A percentile compares a stretch with the other conserved stretches of the same genome.
These are phyloP conservation scores for Boletus vermiculosoides DNA, from an alignment of 768 basidiomycete species.

Conservation along the genomic window DNA sequence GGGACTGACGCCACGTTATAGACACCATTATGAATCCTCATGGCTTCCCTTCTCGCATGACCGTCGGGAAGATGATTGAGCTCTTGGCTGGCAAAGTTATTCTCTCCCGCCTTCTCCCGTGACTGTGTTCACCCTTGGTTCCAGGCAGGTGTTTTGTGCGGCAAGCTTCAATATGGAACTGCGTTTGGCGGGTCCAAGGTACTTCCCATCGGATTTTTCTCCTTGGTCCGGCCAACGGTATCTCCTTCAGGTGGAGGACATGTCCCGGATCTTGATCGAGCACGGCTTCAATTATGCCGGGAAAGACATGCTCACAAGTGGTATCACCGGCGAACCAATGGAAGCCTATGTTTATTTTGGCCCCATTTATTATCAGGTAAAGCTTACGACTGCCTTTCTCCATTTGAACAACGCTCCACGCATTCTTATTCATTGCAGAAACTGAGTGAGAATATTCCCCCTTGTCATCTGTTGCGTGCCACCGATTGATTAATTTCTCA, in stretches of 20 bases:
- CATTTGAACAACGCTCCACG: slow-evolving; percentile 4
- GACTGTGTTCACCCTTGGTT: slow-evolving; percentile 1
- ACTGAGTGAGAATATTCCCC: slow-evolving; percentile 65
- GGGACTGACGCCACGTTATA: slow-evolving; percentile 30
- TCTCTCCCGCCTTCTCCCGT: background rate
- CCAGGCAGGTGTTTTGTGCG: slow-evolving; percentile 87
- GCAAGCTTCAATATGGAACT: slow-evolving; percentile 90
- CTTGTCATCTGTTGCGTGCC: background rate
- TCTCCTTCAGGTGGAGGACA: slow-evolving; percentile 79
- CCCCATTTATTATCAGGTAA: slow-evolving; percentile 95
- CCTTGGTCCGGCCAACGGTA: slow-evolving; percentile 7
- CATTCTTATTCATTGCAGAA: slow-evolving; percentile 50
- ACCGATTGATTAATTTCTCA: slow-evolving; percentile 15
- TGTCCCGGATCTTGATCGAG: slow-evolving; percentile 94
- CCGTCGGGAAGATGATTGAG: slow-evolving; percentile 99
- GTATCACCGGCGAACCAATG: slow-evolving; percentile 94
- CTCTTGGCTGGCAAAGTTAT: slow-evolving; percentile 88
- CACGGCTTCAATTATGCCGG: slow-evolving; percentile 96
- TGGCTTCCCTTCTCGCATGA: slow-evolving; percentile 99
- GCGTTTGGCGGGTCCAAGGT: slow-evolving; percentile 99
- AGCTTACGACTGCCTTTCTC: slow-evolving; percentile 17
- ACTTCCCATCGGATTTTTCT: background rate
- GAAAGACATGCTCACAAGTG: slow-evolving; percentile 99
- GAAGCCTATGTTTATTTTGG: slow-evolving; percentile 99
- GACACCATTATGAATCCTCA: slow-evolving; percentile 99